Evolutionary conservation across 202 grass and related monocot genomes (phyloP), one percentile per base, ranked within the genome.

Genomic region (Elaeis oleifera): DNA sequence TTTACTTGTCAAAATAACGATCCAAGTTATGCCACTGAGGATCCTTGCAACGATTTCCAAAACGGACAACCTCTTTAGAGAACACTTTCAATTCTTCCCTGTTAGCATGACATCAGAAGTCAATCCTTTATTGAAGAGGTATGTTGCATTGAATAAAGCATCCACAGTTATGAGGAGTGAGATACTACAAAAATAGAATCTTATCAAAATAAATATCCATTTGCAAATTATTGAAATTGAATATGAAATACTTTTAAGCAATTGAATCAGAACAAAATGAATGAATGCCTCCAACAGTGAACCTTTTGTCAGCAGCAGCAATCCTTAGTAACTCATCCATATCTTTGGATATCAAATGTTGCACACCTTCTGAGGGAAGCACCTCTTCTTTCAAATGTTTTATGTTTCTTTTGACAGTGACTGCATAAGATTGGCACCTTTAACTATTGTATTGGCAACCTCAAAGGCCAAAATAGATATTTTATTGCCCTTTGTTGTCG

Each of bases 11-110:
- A 73, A 99, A 92, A 73, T 99, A 99, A 50, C 88, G 94, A 29
- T 92, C 88, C 74, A 99, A 80, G 50, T 81, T 82, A 82, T 99
- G 94, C 94, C 88, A 99, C 60, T 99, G 85, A 77, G 82, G 94
- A 89, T 92, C 94, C 73, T 92, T 99, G 85, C 85, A 92, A 26
- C 80, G 94, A 76, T 99, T 92, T 78, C 94, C 94, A 75, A 92
- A 99, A 63, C 88, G 81, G 22, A 92, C 54, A 63, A 97, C 82
- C 75, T 97, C 94, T 71, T 69, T 89, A 50, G 85, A 86, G 53
- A 92, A 97, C 50, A 97, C 85, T 78, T 84, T 86, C 69, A 97
- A 64, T 68, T 97, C 94, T 78, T 92, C 85, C 82, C 94, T 97
- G 76, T 69, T 68, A 22, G 9, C 74, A 87, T 63, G 39, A 81